These are phyloP conservation scores for Volvariella volvacea DNA, from an alignment of 1,284 basidiomycete species.

Conservation along the genomic window DNA sequence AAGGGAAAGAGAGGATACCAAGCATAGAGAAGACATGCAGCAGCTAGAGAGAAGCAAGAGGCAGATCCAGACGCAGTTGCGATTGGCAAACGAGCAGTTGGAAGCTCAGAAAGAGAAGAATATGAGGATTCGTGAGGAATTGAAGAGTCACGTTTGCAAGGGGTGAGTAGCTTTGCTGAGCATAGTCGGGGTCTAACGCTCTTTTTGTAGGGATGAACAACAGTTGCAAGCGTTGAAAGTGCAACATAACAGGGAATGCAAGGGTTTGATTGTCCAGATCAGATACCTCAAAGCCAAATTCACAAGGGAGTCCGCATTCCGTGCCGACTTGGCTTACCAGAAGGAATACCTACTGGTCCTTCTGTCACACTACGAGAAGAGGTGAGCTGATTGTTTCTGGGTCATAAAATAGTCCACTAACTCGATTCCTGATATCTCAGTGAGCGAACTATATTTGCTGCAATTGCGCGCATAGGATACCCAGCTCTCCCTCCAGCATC, in stretches of 20 bases:
- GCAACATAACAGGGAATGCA: conserved; percentile 80
- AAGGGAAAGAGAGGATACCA: conserved; percentile 55
- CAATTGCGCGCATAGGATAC: conserved; percentile 75
- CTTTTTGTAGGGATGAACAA: conserved; percentile 36
- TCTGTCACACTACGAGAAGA: conserved; percentile 62
- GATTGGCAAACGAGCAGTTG: conserved; percentile 63
- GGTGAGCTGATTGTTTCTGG: conserved; percentile 41
- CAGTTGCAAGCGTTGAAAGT: conserved; percentile 50
- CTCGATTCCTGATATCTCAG: conserved; percentile 38
- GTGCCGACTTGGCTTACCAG: conserved; percentile 79
- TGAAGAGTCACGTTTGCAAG: conserved; percentile 50
- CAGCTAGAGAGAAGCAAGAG: conserved; percentile 54
- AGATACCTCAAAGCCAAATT: conserved; percentile 90
- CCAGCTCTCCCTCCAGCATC: conserved; percentile 28
- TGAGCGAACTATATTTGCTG: conserved; percentile 71
- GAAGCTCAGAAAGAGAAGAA: conserved; percentile 47
- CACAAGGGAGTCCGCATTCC: conserved; percentile 77
- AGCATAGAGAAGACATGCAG: conserved; percentile 44
- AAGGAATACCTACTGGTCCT: conserved; percentile 75
- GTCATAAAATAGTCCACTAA: too few relatives aligned
- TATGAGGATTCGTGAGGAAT: conserved; percentile 33
- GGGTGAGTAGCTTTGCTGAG: conserved; percentile 32
- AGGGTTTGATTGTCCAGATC: conserved; percentile 84
- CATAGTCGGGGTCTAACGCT: neutral
- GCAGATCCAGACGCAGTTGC: conserved; percentile 59